These are phyloP conservation scores for Saccharum spontaneum DNA, from an alignment of 176 grass and related monocot genomes.

Conservation along the genomic window DNA sequence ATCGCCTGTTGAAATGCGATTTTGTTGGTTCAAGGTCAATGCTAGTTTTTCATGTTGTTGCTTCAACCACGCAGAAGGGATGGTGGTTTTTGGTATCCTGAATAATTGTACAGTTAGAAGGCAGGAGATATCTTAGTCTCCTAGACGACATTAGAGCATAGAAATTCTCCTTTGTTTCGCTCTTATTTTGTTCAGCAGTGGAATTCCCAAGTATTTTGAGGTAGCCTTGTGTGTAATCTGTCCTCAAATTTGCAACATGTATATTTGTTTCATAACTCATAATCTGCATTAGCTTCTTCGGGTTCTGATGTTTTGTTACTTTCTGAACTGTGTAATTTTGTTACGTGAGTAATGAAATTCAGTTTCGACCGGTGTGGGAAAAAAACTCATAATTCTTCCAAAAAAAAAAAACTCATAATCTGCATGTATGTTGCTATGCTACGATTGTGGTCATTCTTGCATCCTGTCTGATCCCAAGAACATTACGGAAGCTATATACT, in stretches of 20 bases:
- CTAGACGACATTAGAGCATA: neutral
- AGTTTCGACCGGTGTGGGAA: too few species aligned
- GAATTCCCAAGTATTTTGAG: neutral
- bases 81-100: neutral
- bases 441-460: neutral
- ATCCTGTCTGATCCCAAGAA: neutral
- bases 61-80: neutral
- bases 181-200: neutral
- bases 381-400: too few species aligned
- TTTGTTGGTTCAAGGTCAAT: neutral
- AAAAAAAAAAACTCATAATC: conserved; percentile 3
- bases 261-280: conserved; percentile 12
- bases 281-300: too few species aligned
- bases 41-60: neutral
- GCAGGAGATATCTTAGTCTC: neutral
- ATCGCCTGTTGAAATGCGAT: neutral
- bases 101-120: neutral
- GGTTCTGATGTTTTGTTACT: too few species aligned
- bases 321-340: too few species aligned
- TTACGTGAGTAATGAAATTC: too few species aligned
- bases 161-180: neutral
- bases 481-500: too few species aligned
- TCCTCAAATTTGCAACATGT: conserved; percentile 1
- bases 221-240: neutral
- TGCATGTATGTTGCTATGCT: neutral